phyloP scores from a whole-genome alignment of 306 rosid species.

The Abrus precatorius region DNA sequence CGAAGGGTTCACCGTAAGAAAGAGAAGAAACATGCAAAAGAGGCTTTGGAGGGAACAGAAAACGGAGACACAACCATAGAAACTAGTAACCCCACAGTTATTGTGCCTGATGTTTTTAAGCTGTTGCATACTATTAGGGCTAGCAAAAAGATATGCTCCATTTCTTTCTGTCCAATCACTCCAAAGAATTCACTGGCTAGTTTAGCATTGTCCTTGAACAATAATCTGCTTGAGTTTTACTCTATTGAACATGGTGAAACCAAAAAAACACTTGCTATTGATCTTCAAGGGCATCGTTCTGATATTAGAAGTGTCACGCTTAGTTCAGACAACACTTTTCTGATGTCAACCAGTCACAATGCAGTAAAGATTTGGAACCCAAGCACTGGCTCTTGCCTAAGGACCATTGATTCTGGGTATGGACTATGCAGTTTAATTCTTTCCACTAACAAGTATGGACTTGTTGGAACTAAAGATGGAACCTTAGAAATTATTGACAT shows the following conservation, averaged over 20 bases:
- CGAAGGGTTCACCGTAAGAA: constrained; percentile 86
- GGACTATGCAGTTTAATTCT: constrained; percentile 85
- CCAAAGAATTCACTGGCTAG: constrained; percentile 80
- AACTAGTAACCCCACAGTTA: constrained; percentile 52
- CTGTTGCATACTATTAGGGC: constrained; percentile 84
- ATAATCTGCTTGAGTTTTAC: constrained; percentile 83
- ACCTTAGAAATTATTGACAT: constrained; percentile 83
- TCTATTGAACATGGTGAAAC: constrained; percentile 64
- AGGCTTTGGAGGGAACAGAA: constrained; percentile 53
- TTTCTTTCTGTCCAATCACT: constrained; percentile 80
- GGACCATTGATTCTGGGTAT: constrained; percentile 90
- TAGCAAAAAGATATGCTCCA: constrained; percentile 89
- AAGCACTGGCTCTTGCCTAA: constrained; percentile 89
- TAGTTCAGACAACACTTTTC: constrained; percentile 84
- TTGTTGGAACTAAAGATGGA: constrained; percentile 95
- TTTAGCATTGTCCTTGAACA: constrained; percentile 88
- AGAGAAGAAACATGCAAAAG: constrained; percentile 81
- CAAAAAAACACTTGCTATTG: constrained; percentile 68
- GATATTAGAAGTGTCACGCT: constrained; percentile 89
- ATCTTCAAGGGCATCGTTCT: constrained; percentile 95
- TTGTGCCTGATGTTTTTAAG: constrained; percentile 83
- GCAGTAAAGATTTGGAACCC: constrained; percentile 96
- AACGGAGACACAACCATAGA: constrained; percentile 53
- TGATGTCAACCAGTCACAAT: constrained; percentile 97
- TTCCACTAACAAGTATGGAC: constrained; percentile 83